Conservation (phyloP, 2,329 filamentous ascomycete species). For the Sporothrix humicola region DNA sequence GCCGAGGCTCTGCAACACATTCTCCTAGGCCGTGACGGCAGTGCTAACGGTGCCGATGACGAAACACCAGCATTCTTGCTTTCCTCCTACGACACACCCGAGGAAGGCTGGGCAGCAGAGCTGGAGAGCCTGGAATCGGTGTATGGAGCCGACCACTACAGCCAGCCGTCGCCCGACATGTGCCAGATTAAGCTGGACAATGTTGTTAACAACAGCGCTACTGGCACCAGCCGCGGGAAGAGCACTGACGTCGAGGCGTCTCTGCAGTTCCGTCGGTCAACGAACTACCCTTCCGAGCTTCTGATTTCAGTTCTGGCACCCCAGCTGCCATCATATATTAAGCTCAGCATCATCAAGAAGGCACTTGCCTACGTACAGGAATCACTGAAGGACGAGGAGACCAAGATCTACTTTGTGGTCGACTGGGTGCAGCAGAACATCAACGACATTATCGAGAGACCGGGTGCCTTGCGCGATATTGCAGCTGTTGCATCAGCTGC, state of each 20-base stretch:
- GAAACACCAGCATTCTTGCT: not conserved
- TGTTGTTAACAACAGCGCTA: slow-evolving; percentile 58
- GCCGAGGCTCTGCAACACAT: slow-evolving; percentile 79
- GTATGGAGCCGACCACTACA: slow-evolving; percentile 72
- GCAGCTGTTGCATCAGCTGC: slow-evolving; percentile 75
- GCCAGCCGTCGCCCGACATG: slow-evolving; percentile 62
- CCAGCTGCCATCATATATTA: slow-evolving; percentile 87
- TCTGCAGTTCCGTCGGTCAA: slow-evolving; percentile 72
- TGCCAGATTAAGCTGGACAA: slow-evolving; percentile 72
- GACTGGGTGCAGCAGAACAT: slow-evolving; percentile 92
- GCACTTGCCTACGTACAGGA: slow-evolving; percentile 73
- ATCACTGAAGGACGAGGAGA: slow-evolving; percentile 79
- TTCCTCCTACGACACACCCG: slow-evolving; percentile 52
- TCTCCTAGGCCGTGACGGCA: slow-evolving; percentile 54
- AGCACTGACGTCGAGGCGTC: slow-evolving; percentile 49
- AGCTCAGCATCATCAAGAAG: slow-evolving; percentile 82
- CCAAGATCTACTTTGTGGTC: slow-evolving; percentile 84
- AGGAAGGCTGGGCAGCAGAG: slow-evolving; percentile 83
- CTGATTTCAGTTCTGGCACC: slow-evolving; percentile 70
- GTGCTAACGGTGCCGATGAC: slow-evolving; percentile 38
- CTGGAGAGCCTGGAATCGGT: slow-evolving; percentile 83
- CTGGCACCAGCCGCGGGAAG: slow-evolving; percentile 40
- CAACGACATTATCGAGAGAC: slow-evolving; percentile 79
- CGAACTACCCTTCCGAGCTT: slow-evolving; percentile 72
- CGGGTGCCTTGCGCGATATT: slow-evolving; percentile 83